A percentile compares a stretch with the other conserved stretches of the same genome.
These are phyloP conservation scores for Russula brevipes DNA, from an alignment of 768 basidiomycete genomes.

Conservation along the genomic window DNA sequence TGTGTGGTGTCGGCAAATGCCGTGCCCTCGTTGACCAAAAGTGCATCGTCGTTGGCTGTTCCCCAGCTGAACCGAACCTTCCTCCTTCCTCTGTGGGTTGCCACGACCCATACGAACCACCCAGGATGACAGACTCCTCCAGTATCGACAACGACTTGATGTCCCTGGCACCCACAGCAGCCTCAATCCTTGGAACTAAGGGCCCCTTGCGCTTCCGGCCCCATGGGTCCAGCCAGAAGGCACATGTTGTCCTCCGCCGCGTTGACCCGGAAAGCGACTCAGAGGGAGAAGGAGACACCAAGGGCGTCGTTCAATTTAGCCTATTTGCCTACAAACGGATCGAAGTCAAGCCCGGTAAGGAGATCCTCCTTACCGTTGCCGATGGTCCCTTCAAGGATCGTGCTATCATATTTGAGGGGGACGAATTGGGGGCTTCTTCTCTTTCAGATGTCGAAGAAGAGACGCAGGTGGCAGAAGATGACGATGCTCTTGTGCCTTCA, in stretches of 20 bases:
- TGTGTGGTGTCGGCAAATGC: slow-evolving; percentile 9
- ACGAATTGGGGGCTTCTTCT: slow-evolving; percentile 33
- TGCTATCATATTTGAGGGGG: slow-evolving; percentile 55
- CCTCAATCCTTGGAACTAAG: slow-evolving; percentile 58
- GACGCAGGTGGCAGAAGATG: slow-evolving; percentile 39
- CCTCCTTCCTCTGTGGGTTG: slow-evolving; percentile 23
- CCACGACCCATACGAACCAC: slow-evolving; percentile 20
- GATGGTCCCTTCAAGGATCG: slow-evolving; percentile 52
- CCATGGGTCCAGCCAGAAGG: slow-evolving; percentile 61
- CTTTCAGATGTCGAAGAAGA: slow-evolving; percentile 40
- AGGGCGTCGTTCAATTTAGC: slow-evolving; percentile 48
- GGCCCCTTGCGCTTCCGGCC: slow-evolving; percentile 58
- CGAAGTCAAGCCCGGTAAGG: slow-evolving; percentile 65
- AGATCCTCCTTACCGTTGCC: slow-evolving; percentile 57
- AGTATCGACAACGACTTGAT: slow-evolving; percentile 12
- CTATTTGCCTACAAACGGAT: slow-evolving; percentile 66
- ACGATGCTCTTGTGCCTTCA: slow-evolving; percentile 33
- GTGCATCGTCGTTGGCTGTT: slow-evolving; percentile 19
- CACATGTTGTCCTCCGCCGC: slow-evolving; percentile 63
- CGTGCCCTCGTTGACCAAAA: slow-evolving; percentile 6
- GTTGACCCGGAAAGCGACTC: slow-evolving; percentile 47
- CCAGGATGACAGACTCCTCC: slow-evolving; percentile 23
- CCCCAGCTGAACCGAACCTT: slow-evolving; percentile 6
- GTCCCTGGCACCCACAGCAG: slow-evolving; percentile 34
- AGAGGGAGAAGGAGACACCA: slow-evolving; percentile 38